These are phyloP conservation scores for Decorospora gaudefroyi DNA, from an alignment of 2,329 filamentous ascomycete genomes.

Conservation along the genomic window DNA sequence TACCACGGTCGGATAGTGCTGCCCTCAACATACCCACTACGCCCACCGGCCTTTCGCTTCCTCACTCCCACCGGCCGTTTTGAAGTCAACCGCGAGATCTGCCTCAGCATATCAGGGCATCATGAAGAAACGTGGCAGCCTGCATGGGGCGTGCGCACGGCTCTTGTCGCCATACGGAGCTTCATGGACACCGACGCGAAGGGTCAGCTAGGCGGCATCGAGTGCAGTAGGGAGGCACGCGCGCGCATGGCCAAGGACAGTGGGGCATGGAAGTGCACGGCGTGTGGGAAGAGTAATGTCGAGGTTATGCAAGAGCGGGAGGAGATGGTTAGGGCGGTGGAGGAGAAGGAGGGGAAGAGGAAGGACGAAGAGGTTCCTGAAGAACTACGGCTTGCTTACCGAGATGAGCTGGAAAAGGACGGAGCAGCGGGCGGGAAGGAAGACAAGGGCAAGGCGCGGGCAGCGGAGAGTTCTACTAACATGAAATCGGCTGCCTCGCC, in stretches of 20 bases:
- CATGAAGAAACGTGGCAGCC: slow-evolving; percentile 99
- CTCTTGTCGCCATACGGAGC: slow-evolving; percentile 74
- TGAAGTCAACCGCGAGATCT: slow-evolving; percentile 96
- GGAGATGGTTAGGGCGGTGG: slow-evolving; percentile 57
- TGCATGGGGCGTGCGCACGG: slow-evolving; percentile 93
- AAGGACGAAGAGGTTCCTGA: slow-evolving; percentile 57
- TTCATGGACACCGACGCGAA: slow-evolving; percentile 92
- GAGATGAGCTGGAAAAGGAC: slow-evolving; percentile 67
- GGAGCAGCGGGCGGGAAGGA: slow-evolving; percentile 13
- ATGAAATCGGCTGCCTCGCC: neutral
- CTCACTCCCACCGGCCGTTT: slow-evolving; percentile 89
- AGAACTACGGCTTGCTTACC: slow-evolving; percentile 68
- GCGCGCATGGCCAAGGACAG: slow-evolving; percentile 71
- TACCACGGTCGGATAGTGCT: slow-evolving; percentile 96
- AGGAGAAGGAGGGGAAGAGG: slow-evolving; percentile 49
- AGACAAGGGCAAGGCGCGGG: slow-evolving; percentile 32
- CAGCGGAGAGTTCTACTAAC: slow-evolving; percentile 7
- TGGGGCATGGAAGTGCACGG: slow-evolving; percentile 67
- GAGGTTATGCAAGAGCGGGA: slow-evolving; percentile 75
- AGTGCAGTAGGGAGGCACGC: slow-evolving; percentile 68
- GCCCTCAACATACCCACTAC: slow-evolving; percentile 85
- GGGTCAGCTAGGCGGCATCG: slow-evolving; percentile 89
- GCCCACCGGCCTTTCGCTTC: slow-evolving; percentile 95
- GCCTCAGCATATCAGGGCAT: slow-evolving; percentile 88
- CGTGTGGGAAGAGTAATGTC: slow-evolving; percentile 71